Percentiles rank a stretch among this genome's conserved stretches.
phyloP scores from a whole-genome alignment of 352 stramenopile species.

The Globisporangium acanthophoron region DNA sequence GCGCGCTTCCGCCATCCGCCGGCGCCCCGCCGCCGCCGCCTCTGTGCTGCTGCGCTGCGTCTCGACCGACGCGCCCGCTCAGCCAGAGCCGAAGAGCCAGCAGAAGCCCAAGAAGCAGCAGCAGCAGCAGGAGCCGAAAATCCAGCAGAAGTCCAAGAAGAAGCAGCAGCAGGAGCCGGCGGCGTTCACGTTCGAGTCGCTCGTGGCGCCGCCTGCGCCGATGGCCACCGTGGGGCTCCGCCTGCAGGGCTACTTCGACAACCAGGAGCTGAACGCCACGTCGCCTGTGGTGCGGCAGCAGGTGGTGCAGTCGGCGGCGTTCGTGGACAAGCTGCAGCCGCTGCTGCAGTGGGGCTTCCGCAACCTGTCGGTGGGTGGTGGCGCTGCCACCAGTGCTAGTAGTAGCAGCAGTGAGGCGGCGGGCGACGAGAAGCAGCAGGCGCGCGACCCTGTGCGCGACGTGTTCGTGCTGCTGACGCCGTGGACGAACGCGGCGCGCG shows the following conservation, averaged over 20 bases:
- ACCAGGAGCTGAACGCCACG: constrained; percentile 17
- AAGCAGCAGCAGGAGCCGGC: neutral
- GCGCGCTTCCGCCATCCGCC: neutral
- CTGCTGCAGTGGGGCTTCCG: constrained; percentile 36
- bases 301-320: constrained; percentile 20
- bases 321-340: constrained; percentile 26
- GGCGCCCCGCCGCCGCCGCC: too few species aligned
- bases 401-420: constrained; percentile 4
- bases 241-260: constrained; percentile 32
- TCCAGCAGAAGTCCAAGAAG: too few species aligned
- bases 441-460: constrained; percentile 9
- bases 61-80: neutral
- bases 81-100: too few species aligned
- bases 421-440: neutral
- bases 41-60: neutral
- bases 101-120: neutral
- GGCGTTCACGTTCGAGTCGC: constrained; percentile 16
- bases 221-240: constrained; percentile 16
- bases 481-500: constrained; percentile 43
- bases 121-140: too few species aligned
- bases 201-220: constrained; percentile 15
- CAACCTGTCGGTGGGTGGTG: constrained; percentile 5
- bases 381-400: neutral
- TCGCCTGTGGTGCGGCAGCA: constrained; percentile 21
- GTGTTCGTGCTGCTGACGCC: constrained; percentile 38